phyloP scores from a whole-genome alignment of 768 basidiomycete genomes.

The Leccinum incarnatum region DNA sequence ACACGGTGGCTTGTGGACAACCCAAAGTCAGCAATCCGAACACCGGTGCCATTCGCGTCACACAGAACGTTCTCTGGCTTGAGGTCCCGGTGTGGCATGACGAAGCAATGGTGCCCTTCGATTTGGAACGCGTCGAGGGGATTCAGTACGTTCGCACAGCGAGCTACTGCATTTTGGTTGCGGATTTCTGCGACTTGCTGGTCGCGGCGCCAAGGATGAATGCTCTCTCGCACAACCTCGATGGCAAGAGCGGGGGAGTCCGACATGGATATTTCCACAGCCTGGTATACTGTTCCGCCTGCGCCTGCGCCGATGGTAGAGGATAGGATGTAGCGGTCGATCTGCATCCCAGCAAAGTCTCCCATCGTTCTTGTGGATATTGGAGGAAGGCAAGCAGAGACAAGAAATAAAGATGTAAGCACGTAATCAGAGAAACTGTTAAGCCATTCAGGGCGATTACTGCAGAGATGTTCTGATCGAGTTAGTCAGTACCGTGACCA shows the following conservation, averaged over 20 bases:
- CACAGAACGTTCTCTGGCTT: no score
- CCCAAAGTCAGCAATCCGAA: no score
- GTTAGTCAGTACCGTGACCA: no score
- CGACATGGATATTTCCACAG: slow-evolving; percentile 47
- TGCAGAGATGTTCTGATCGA: no score
- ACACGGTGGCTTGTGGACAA: no score
- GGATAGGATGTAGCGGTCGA: slow-evolving; percentile 62
- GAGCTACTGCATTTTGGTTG: slow-evolving; percentile 46
- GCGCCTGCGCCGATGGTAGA: slow-evolving; percentile 70
- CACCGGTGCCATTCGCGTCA: no score
- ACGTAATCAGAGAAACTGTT: no score
- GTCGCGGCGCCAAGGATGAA: slow-evolving; percentile 34
- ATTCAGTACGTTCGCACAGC: slow-evolving; percentile 56
- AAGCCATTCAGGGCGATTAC: no score
- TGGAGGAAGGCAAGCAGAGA: no score
- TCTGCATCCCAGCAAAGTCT: slow-evolving; percentile 47
- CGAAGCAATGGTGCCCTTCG: background rate
- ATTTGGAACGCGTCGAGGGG: slow-evolving; percentile 62
- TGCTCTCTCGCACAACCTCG: no score
- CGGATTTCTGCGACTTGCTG: slow-evolving; percentile 64
- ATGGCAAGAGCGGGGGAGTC: background rate
- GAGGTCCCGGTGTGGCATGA: no score
- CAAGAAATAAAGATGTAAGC: background rate
- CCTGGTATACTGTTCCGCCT: slow-evolving; percentile 76
- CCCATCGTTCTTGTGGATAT: slow-evolving; percentile 9